These are phyloP conservation scores for Pseudocercospora cruenta DNA, from an alignment of 2,329 filamentous ascomycete genomes.

Conservation along the genomic window DNA sequence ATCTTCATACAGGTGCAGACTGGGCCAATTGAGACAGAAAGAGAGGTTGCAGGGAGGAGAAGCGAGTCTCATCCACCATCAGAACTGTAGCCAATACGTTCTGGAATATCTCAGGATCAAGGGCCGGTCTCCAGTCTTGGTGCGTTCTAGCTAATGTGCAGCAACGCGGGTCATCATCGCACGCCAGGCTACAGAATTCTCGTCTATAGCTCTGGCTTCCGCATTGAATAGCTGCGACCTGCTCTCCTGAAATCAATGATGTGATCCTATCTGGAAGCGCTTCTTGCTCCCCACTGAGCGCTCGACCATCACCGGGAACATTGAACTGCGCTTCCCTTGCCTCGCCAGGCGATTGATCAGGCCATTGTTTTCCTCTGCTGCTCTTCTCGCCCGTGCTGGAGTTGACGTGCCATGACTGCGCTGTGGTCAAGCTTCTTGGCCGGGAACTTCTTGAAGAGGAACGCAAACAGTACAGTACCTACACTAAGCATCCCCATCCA, in stretches of 20 bases:
- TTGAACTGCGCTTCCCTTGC: neutral
- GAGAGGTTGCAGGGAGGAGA: neutral
- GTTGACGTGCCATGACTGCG: neutral
- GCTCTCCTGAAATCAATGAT: too few relatives aligned
- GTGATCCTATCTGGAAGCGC: too few relatives aligned
- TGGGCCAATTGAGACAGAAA: too few relatives aligned
- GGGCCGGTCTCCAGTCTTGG: too few relatives aligned
- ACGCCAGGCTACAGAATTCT: too few relatives aligned
- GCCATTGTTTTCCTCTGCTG: constrained; percentile 6
- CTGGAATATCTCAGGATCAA: too few relatives aligned
- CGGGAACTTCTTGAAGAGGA: neutral
- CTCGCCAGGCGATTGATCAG: neutral
- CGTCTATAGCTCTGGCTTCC: too few relatives aligned
- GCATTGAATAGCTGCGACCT: too few relatives aligned
- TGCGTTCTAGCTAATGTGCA: too few relatives aligned
- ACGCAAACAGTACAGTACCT: neutral
- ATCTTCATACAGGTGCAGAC: neutral
- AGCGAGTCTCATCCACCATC: too few relatives aligned
- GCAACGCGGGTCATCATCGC: too few relatives aligned
- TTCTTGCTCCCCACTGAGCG: neutral
- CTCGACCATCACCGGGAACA: neutral
- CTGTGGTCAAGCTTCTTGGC: neutral
- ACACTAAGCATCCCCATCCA: constrained; percentile 4
- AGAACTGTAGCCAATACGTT: too few relatives aligned
- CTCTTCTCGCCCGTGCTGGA: neutral